phyloP scores from a whole-genome alignment of 2,329 filamentous ascomycete species.

The Fusarium vanettenii region DNA sequence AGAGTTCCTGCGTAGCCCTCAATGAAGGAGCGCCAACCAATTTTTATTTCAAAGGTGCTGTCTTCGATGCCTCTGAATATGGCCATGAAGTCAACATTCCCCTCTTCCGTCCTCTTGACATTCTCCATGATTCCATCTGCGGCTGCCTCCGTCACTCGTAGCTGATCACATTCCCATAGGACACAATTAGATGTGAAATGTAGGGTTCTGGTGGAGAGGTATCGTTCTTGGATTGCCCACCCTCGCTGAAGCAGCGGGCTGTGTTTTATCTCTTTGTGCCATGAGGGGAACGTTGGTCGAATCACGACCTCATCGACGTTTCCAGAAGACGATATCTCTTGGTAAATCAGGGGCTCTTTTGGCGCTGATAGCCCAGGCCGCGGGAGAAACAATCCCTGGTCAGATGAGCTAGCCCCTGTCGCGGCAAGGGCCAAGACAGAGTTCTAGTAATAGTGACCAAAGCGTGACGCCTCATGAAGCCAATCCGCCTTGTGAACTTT shows the following conservation, averaged over 20 bases:
- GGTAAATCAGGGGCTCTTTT: not conserved
- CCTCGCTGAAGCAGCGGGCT: not conserved
- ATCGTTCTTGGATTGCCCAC: not conserved
- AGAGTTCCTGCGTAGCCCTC: not conserved
- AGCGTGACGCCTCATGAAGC: not conserved
- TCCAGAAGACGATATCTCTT: not conserved
- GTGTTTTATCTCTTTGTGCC: not conserved
- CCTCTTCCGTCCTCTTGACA: too few relatives aligned
- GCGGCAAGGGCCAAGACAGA: not conserved
- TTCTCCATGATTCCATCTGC: not conserved
- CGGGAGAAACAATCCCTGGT: not conserved
- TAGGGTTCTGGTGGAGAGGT: not conserved
- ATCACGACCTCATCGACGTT: not conserved
- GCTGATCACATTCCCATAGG: not conserved
- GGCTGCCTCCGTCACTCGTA: not conserved
- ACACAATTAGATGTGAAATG: not conserved
- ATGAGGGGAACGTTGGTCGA: not conserved
- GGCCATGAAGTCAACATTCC: too few relatives aligned
- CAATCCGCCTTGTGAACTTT: not conserved
- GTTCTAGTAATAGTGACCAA: not conserved
- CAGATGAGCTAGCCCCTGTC: not conserved
- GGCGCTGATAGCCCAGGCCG: not conserved
- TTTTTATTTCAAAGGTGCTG: not conserved
- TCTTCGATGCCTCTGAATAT: not conserved
- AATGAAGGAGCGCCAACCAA: not conserved